A percentile compares a stretch with the other conserved stretches of the same genome.
Conservation (phyloP, 768 basidiomycete genomes). For the Boletus subparvulus region DNA sequence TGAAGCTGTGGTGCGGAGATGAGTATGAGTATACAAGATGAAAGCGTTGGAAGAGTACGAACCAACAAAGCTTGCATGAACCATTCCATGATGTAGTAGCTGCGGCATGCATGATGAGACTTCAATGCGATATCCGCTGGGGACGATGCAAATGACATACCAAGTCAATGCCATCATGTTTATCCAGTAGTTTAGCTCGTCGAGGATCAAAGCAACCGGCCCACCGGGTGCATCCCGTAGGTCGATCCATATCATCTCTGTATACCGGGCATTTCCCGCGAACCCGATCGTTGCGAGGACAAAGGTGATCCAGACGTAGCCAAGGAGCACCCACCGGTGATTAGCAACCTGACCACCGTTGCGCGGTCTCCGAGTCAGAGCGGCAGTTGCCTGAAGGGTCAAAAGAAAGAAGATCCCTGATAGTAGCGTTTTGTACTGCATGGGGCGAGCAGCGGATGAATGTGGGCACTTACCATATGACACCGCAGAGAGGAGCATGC, state of each 20-base stretch:
- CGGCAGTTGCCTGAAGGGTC: constrained; percentile 17
- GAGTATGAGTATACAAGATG: not conserved
- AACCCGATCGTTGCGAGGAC: constrained; percentile 27
- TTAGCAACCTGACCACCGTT: not conserved
- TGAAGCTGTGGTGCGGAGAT: constrained; percentile 7
- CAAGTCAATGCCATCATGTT: constrained; percentile 22
- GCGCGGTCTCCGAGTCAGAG: constrained; percentile 7
- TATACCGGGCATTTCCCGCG: constrained; percentile 26
- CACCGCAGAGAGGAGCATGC: constrained; percentile 17
- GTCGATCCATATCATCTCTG: constrained; percentile 35
- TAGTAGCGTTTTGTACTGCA: not conserved
- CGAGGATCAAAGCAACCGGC: constrained; percentile 12
- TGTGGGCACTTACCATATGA: constrained; percentile 18
- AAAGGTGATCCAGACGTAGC: constrained; percentile 28
- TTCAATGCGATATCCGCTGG: not conserved
- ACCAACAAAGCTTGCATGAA: constrained; percentile 28
- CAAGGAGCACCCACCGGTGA: constrained; percentile 10
- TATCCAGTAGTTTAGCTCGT: constrained; percentile 15
- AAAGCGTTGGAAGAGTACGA: not conserved
- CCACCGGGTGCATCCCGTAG: constrained; percentile 18
- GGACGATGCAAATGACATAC: constrained; percentile 6
- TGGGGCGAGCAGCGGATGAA: not conserved
- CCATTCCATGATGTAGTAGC: constrained; percentile 32
- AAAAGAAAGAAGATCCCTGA: constrained; percentile 25
- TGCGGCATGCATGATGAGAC: not conserved